Conservation (phyloP, 164 flowering plant genomes). For the Umbellularia californica region DNA sequence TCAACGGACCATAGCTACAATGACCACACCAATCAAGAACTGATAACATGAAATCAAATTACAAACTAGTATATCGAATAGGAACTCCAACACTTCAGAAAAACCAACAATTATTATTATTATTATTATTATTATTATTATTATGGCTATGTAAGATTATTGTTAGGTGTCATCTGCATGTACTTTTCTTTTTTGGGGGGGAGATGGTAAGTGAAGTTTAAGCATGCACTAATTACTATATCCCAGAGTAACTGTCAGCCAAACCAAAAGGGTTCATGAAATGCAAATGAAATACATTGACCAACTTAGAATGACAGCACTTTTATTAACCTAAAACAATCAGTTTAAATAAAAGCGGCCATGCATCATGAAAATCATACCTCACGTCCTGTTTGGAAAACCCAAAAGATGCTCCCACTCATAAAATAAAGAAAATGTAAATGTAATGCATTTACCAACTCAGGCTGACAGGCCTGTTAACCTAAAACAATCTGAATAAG, state of each 20-base stretch:
- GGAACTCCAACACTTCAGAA: background rate
- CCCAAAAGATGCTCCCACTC: slow-evolving; percentile 67
- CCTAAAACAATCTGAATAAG: no score
- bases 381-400: slow-evolving; percentile 75
- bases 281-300: background rate
- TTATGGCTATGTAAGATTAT: background rate
- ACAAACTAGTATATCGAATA: background rate
- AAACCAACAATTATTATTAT: background rate
- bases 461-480: no score
- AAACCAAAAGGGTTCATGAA: background rate
- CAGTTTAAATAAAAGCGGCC: background rate
- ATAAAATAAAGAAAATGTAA: slow-evolving; percentile 58
- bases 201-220: no score
- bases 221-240: no score
- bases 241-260: background rate
- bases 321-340: background rate
- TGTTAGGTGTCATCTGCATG: slow-evolving; percentile 1
- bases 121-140: background rate
- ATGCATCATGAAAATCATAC: slow-evolving; percentile 29
- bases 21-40: no score
- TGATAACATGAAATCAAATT: no score
- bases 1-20: no score
- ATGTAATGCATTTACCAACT: no score
- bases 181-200: background rate
- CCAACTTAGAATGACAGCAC: background rate